phyloP scores from a whole-genome alignment of 1,284 basidiomycete genomes.

The Ganoderma lingzhi region DNA sequence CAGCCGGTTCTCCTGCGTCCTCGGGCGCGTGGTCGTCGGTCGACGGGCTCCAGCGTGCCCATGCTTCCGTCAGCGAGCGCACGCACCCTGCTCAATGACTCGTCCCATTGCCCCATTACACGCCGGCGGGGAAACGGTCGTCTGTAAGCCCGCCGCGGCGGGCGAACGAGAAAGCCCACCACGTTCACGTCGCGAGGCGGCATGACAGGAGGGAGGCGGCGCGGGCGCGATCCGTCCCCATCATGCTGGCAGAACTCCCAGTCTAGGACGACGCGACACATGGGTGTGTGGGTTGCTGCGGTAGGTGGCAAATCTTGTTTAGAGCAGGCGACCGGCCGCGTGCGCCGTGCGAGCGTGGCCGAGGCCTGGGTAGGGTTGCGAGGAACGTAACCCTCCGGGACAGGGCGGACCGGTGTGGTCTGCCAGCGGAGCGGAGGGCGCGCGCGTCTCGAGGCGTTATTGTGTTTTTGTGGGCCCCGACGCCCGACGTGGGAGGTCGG shows the following conservation, averaged over 20 bases:
- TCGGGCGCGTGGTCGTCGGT: too few relatives aligned
- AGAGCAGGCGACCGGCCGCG: too few relatives aligned
- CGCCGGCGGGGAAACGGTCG: too few relatives aligned
- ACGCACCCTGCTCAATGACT: too few relatives aligned
- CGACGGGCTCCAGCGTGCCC: too few relatives aligned
- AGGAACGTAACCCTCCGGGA: neutral
- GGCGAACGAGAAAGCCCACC: neutral
- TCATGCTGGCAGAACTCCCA: neutral
- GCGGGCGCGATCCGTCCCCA: neutral
- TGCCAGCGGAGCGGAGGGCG: neutral
- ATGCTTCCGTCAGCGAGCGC: too few relatives aligned
- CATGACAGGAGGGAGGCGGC: neutral
- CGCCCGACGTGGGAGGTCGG: neutral
- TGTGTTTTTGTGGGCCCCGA: neutral
- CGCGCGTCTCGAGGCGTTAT: neutral
- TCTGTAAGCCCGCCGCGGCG: neutral
- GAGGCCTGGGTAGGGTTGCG: neutral
- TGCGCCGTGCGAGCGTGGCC: too few relatives aligned
- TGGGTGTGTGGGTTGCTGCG: neutral
- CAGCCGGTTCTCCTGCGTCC: too few relatives aligned
- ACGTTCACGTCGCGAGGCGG: neutral
- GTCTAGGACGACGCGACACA: neutral
- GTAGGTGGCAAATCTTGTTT: neutral
- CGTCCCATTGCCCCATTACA: too few relatives aligned
- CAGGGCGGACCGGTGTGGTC: neutral